These are phyloP conservation scores for Pseudodiploospora longispora DNA, from an alignment of 2,329 filamentous ascomycete genomes.

Conservation along the genomic window DNA sequence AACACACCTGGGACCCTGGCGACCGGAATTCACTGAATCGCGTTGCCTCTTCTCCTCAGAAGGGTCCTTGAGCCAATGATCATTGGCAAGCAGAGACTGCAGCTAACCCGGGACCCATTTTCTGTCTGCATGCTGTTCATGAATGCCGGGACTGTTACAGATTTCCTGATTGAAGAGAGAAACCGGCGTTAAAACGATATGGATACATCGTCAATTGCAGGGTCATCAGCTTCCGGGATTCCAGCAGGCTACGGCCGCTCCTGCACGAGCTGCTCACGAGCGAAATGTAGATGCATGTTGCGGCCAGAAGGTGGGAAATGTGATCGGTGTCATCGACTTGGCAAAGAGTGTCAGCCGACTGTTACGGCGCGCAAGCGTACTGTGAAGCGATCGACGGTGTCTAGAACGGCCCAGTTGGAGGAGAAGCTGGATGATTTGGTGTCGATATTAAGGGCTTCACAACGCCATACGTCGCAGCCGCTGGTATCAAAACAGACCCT, in stretches of 20 bases:
- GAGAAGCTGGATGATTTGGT: conserved; percentile 43
- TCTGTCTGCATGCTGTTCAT: too few species aligned
- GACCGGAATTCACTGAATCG: too few species aligned
- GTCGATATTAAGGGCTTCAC: conserved; percentile 31
- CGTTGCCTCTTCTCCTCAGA: too few species aligned
- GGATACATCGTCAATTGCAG: too few species aligned
- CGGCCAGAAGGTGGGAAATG: conserved; percentile 24
- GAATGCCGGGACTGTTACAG: too few species aligned
- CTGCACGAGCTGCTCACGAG: conserved; percentile 38
- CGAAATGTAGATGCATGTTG: conserved; percentile 42
- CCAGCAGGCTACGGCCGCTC: conserved; percentile 35
- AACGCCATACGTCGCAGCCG: conserved; percentile 2
- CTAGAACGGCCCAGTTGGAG: conserved; percentile 37
- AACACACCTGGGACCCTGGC: too few species aligned
- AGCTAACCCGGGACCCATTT: too few species aligned
- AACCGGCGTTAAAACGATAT: too few species aligned
- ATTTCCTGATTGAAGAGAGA: too few species aligned
- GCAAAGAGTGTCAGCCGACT: conserved; percentile 39
- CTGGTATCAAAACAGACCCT: conserved; percentile 7
- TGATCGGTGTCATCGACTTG: conserved; percentile 36
- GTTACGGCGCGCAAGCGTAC: conserved; percentile 31
- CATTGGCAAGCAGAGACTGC: too few species aligned
- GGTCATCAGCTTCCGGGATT: conserved; percentile 13
- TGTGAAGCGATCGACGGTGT: conserved; percentile 23
- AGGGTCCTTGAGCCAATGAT: too few species aligned